Conservation (phyloP, 805 yeast genomes). For the Myxozyma neglecta region DNA sequence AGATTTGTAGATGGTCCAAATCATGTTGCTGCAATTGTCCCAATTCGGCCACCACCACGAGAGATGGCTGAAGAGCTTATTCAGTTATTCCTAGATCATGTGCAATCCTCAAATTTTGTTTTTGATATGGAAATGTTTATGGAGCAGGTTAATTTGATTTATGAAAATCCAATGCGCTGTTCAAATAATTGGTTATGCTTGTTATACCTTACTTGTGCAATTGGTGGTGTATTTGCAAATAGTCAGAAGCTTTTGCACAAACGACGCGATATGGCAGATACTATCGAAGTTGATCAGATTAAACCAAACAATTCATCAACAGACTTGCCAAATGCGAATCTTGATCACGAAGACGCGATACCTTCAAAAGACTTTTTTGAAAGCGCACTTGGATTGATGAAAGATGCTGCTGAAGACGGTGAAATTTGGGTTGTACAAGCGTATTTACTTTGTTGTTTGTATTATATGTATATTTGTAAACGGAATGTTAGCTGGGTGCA, state of each 20-base stretch:
- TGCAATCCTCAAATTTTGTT: conserved; percentile 45
- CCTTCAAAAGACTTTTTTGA: conserved; percentile 42
- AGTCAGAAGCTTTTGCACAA: conserved; percentile 33
- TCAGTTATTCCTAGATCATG: conserved; percentile 42
- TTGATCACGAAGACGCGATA: neutral
- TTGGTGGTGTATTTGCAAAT: conserved; percentile 45
- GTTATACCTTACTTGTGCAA: conserved; percentile 44
- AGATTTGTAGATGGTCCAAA: conserved; percentile 44
- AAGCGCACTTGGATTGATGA: conserved; percentile 40
- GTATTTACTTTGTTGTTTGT: conserved; percentile 44
- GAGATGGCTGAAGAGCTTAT: conserved; percentile 39
- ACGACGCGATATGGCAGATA: conserved; percentile 14
- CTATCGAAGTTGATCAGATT: neutral
- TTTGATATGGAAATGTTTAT: conserved; percentile 42
- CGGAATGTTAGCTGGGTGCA: conserved; percentile 49
- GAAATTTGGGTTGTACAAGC: conserved; percentile 48
- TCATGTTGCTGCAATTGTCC: conserved; percentile 31
- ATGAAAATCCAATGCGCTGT: conserved; percentile 38
- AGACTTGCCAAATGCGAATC: neutral
- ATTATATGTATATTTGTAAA: conserved; percentile 44
- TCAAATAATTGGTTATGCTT: conserved; percentile 40
- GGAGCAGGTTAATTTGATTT: conserved; percentile 38
- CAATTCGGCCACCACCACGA: conserved; percentile 39
- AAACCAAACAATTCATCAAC: neutral
- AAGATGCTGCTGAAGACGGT: conserved; percentile 43